Base-by-base conservation (phyloP, 2,329 filamentous ascomycete species). In the Helicocarpus griseus region DNA sequence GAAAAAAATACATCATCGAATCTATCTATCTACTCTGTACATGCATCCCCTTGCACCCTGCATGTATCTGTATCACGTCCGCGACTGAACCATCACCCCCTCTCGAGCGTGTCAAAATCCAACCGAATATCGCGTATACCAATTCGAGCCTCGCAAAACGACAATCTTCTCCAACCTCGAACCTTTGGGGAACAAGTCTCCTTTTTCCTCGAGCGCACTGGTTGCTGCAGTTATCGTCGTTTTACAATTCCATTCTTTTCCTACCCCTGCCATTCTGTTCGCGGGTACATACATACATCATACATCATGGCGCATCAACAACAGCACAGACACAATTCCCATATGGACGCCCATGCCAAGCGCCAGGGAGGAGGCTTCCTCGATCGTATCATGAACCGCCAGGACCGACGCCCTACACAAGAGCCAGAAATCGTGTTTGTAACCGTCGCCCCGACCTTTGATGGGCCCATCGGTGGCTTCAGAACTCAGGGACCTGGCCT, bases 401-500 rank as follows among this genome's bases (percentile, higher is more conserved):
- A n/a, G n/a, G n/a, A n/a, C n/a, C n/a, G n/a, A 21, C 24, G 33
- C 21, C 24, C 45, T 47, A 33, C 29, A 21, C 11, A 7, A 38
- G 31, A 51, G 48, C 49, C 53, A 52, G 49, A 54, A 5, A 64
- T 77, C 38, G 70, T 80, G 39, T 77, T 79, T 61, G 69, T 78
- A 43, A 80, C 78, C 0, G 69, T 74, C 28, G 58, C 70, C 21
- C 69, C 74, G 50, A 80, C 78, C 36, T 81, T 79, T 56, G 65
- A 68, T 14, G 77, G 76, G 24, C 67, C 69, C 1, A 66, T 78
- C 54, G 75, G 67, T 51, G 74, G 74, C 53, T 77, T 73, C 58
- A 66, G 67, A 13, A 77, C 76, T 19, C 52, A 61, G 36, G 62
- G 50, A 17, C 48, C 38, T 24, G 41, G 35, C 4, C 55, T 69